Conservation (phyloP, 495 filamentous ascomycete genomes). For the Xylaria palmicola region DNA sequence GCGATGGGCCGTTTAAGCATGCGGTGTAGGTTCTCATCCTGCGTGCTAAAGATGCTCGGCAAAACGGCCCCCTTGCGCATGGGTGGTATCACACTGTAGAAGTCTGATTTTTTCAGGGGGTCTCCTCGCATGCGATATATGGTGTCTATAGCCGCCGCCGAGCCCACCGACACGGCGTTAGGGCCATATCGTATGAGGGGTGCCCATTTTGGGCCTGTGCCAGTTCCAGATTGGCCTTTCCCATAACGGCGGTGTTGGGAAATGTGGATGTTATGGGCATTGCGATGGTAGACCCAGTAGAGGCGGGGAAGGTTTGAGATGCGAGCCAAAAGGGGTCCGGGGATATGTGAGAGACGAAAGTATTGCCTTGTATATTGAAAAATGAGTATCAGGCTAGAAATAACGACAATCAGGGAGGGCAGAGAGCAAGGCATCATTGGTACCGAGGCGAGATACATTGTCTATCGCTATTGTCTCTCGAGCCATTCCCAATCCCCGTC, state of each 20-base stretch:
- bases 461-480: too few relatives aligned
- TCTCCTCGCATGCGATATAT: conserved; percentile 7
- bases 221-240: background rate
- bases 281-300: conserved; percentile 26
- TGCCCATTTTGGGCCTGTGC: background rate
- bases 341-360: conserved; percentile 34
- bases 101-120: conserved; percentile 24
- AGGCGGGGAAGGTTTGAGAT: conserved; percentile 36
- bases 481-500: too few relatives aligned
- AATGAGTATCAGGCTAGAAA: too few relatives aligned
- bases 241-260: background rate
- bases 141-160: background rate
- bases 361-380: background rate
- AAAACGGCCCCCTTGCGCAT: conserved; percentile 28
- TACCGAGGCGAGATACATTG: too few relatives aligned
- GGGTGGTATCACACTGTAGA: conserved; percentile 27
- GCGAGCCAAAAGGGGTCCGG: conserved; percentile 43
- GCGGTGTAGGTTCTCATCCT: conserved; percentile 39
- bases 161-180: conserved; percentile 6
- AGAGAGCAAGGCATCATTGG: too few relatives aligned
- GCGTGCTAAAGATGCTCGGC: conserved; percentile 34
- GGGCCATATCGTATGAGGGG: conserved; percentile 3
- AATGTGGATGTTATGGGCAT: conserved; percentile 30
- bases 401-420: too few relatives aligned
- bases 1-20: conserved; percentile 39